These are phyloP conservation scores for Emericellopsis atlantica DNA, from an alignment of 2,329 filamentous ascomycete genomes.

Conservation along the genomic window DNA sequence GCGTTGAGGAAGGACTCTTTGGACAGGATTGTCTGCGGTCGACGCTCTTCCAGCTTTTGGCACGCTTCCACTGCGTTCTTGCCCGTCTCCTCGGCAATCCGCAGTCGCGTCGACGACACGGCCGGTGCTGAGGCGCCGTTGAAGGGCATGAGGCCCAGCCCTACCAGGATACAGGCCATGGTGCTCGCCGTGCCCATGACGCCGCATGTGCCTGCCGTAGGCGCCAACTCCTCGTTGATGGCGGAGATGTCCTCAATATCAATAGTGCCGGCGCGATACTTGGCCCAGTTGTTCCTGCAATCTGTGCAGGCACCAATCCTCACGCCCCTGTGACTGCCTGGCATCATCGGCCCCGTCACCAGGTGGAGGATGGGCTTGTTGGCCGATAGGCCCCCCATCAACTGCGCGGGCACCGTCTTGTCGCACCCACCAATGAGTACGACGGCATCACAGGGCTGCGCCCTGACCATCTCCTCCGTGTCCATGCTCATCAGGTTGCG, in stretches of 20 bases:
- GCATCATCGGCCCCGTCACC: constrained; percentile 65
- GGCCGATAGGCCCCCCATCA: constrained; percentile 65
- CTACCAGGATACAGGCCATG: constrained; percentile 76
- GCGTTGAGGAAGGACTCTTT: constrained; percentile 73
- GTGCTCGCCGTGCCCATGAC: constrained; percentile 91
- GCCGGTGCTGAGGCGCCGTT: constrained; percentile 69
- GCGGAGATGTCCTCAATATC: constrained; percentile 60
- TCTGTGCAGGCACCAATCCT: constrained; percentile 64
- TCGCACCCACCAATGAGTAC: constrained; percentile 62
- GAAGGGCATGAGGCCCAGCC: constrained; percentile 68
- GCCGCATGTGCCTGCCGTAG: constrained; percentile 69
- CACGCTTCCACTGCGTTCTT: constrained; percentile 56
- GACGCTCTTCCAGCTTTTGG: constrained; percentile 53
- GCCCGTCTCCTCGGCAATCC: constrained; percentile 64
- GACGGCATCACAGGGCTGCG: constrained; percentile 57
- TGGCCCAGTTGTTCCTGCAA: constrained; percentile 62
- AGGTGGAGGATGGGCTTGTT: constrained; percentile 60
- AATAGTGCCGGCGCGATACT: constrained; percentile 49
- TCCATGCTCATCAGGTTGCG: constrained; percentile 70
- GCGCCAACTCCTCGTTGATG: constrained; percentile 61
- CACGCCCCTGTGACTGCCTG: constrained; percentile 50
- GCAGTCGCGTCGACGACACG: constrained; percentile 63
- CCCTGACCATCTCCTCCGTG: constrained; percentile 65
- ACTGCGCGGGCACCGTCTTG: constrained; percentile 60
- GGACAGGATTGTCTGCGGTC: constrained; percentile 58